Percentiles rank a stretch among this genome's conserved stretches.
Evolutionary conservation across 768 basidiomycete species (phyloP).

Genomic region (Suillus clintonianus): DNA sequence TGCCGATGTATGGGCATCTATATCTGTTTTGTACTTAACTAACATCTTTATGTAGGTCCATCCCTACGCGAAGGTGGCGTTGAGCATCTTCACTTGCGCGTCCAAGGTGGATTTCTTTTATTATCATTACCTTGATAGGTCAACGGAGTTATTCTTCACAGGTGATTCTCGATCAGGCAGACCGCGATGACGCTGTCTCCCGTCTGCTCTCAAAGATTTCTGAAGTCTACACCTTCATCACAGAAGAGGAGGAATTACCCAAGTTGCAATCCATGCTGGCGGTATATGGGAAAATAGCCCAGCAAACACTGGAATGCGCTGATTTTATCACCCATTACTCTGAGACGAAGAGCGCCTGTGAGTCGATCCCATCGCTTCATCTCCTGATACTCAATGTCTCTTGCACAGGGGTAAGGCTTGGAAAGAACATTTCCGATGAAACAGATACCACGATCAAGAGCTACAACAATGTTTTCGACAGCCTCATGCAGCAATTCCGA

Average conservation of each 20-base stretch:
- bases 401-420: neutral
- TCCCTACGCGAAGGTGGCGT: neutral
- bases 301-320: slow-evolving; percentile 25
- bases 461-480: slow-evolving; percentile 1
- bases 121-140: no score
- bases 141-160: neutral
- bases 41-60: neutral
- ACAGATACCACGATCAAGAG: neutral
- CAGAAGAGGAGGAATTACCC: neutral
- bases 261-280: neutral
- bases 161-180: neutral
- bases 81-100: neutral
- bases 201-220: neutral
- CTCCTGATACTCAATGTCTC: neutral
- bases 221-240: neutral
- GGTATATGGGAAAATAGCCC: neutral
- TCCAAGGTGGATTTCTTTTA: neutral
- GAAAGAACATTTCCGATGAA: neutral
- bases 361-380: neutral
- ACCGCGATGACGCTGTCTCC: neutral
- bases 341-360: slow-evolving; percentile 22
- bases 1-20: neutral
- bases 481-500: slow-evolving; percentile 5
- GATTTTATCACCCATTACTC: slow-evolving; percentile 31
- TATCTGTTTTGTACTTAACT: neutral